phyloP scores from a whole-genome alignment of 305 asterid genomes.

The Fraxinus floribunda region DNA sequence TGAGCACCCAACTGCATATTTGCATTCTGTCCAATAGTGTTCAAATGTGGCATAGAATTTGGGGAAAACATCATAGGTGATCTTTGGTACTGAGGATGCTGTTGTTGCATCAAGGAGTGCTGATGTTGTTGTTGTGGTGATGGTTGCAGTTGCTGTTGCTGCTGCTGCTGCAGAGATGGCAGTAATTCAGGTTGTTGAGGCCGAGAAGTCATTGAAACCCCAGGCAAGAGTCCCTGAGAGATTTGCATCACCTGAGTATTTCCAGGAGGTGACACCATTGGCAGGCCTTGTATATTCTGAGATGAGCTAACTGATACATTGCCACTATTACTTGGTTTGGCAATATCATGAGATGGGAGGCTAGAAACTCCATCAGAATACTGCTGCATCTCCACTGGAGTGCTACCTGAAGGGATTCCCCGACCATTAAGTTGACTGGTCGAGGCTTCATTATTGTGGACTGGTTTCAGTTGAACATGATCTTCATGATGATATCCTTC shows the following conservation, averaged over 20 bases:
- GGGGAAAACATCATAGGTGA: constrained; percentile 65
- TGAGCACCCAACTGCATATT: constrained; percentile 61
- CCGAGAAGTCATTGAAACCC: constrained; percentile 59
- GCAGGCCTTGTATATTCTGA: constrained; percentile 51
- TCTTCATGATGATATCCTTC: constrained; percentile 79
- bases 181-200: constrained; percentile 69
- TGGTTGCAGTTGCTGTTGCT: neutral
- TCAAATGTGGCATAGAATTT: constrained; percentile 65
- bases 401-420: constrained; percentile 41
- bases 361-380: constrained; percentile 60
- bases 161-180: constrained; percentile 46
- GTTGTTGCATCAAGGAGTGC: constrained; percentile 46
- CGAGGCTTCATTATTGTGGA: constrained; percentile 39
- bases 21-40: constrained; percentile 55
- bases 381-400: constrained; percentile 64
- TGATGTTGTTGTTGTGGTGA: constrained; percentile 33
- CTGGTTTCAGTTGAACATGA: constrained; percentile 64
- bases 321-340: constrained; percentile 49
- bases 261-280: constrained; percentile 70
- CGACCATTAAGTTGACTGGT: constrained; percentile 43
- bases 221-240: constrained; percentile 70
- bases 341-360: constrained; percentile 49
- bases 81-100: constrained; percentile 74
- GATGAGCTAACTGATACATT: constrained; percentile 47
- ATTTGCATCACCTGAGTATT: constrained; percentile 61